These are phyloP conservation scores for Lachnellula willkommii DNA, from an alignment of 2,329 filamentous ascomycete species.

Conservation along the genomic window DNA sequence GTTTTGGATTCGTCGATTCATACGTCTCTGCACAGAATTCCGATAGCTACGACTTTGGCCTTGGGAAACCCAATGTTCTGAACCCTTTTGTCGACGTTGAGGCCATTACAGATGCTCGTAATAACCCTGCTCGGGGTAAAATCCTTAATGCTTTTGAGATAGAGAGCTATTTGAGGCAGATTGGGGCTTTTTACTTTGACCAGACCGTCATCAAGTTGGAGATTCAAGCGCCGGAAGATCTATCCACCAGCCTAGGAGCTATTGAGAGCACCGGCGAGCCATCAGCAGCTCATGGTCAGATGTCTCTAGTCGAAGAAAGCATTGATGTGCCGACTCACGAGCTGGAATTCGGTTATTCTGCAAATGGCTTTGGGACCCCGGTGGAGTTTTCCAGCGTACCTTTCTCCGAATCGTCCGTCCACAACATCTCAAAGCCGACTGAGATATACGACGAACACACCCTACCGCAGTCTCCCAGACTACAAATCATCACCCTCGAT, in stretches of 20 bases:
- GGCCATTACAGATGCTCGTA: not conserved
- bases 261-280: not conserved
- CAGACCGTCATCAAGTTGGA: not conserved
- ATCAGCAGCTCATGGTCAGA: not conserved
- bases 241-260: not conserved
- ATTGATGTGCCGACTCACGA: too few species aligned
- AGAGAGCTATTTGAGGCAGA: conserved; percentile 7
- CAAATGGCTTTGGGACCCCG: too few species aligned
- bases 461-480: not conserved
- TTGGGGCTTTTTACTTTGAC: conserved; percentile 6
- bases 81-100: conserved; percentile 9
- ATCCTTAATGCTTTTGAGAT: conserved; percentile 11
- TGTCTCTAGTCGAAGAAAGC: not conserved
- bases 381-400: too few species aligned
- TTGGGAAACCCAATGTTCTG: not conserved
- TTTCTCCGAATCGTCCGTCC: too few species aligned
- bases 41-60: not conserved
- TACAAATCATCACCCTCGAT: not conserved
- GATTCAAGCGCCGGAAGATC: not conserved
- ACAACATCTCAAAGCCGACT: not conserved
- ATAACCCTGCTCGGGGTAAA: not conserved
- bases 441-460: not conserved
- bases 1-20: conserved; percentile 3
- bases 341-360: too few species aligned
- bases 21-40: conserved; percentile 1